phyloP scores from a whole-genome alignment of 73 alveolate species.

The Tetrahymena thermophila region DNA sequence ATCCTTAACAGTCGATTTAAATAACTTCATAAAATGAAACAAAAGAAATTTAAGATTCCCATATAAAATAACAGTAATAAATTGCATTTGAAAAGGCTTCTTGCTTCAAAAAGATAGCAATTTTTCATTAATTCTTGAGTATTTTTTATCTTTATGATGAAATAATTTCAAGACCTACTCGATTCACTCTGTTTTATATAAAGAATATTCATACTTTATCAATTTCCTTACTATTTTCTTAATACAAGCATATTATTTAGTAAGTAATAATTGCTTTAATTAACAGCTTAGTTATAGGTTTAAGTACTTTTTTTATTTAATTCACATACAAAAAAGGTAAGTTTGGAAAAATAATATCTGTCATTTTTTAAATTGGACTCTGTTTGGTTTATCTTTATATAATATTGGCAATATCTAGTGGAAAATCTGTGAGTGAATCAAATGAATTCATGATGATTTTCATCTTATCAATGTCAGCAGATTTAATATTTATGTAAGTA shows the following conservation, averaged over 20 bases:
- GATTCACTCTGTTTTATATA: too few species aligned
- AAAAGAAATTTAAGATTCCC: not conserved
- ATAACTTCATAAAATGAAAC: not conserved
- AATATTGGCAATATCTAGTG: not conserved
- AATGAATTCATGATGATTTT: not conserved
- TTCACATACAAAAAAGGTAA: not conserved
- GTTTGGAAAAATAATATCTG: not conserved
- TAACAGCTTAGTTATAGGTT: not conserved
- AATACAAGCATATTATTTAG: too few species aligned
- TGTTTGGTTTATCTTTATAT: not conserved
- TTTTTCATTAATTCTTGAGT: not conserved
- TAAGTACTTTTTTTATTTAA: not conserved
- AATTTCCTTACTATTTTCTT: too few species aligned
- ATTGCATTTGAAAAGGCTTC: not conserved
- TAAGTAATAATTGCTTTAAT: not conserved
- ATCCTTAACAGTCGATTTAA: too few species aligned
- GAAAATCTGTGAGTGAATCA: not conserved
- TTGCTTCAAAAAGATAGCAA: not conserved
- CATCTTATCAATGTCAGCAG: not conserved
- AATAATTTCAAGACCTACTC: not conserved
- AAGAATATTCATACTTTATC: not conserved
- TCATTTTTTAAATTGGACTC: too few species aligned
- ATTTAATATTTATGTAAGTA: too few species aligned
- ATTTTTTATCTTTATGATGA: not conserved
- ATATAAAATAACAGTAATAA: too few species aligned